Base-by-base conservation (phyloP, 306 rosid genomes). In the Sindora glabra region DNA sequence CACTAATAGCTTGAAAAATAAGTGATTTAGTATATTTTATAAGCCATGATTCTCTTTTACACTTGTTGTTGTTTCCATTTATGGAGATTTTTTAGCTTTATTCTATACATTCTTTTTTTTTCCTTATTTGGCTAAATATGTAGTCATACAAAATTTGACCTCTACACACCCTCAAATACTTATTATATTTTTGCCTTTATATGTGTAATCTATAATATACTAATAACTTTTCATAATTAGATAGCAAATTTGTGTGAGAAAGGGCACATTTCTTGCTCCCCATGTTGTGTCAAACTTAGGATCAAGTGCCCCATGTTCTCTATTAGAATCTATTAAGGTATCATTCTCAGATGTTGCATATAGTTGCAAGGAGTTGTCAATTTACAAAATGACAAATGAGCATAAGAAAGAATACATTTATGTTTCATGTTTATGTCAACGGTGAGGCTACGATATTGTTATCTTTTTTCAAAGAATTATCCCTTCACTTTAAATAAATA, bases 221-320 rank as follows among this genome's bases (percentile, higher is more conserved):
- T 39, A 41, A 42, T n/a, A 19, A 33, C 52, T n/a, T 62, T 42
- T 34, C 39, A 30, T 77, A 48, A 45, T 74, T 67, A 15, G 49
- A 48, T 70, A 82, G 27, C 36, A 39, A 73, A 70, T 53, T 80
- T 86, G 97, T 90, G 97, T 40, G 90, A 90, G 73, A 86, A 90
- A 73, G 97, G 97, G 15, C 97, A 90, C 47, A 76, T 79, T 53
- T 84, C 94, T 56, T 90, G 94, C 79, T 76, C 82, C 50, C 54
- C 52, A 33, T 86, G 95, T 68, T 80, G 90, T 65, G 39, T 26
- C 39, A 68, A 70, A 65, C 45, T 73, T 64, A 25, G 33, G 23
- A 72, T 84, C 41, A 90, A 86, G 76, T 86, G 95, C 47, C 82
- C 95, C 37, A 45, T 78, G 67, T 86, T 94, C 65, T 61, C 57